These are phyloP conservation scores for Xylaria bambusicola DNA, from an alignment of 495 filamentous ascomycete species.

Conservation along the genomic window DNA sequence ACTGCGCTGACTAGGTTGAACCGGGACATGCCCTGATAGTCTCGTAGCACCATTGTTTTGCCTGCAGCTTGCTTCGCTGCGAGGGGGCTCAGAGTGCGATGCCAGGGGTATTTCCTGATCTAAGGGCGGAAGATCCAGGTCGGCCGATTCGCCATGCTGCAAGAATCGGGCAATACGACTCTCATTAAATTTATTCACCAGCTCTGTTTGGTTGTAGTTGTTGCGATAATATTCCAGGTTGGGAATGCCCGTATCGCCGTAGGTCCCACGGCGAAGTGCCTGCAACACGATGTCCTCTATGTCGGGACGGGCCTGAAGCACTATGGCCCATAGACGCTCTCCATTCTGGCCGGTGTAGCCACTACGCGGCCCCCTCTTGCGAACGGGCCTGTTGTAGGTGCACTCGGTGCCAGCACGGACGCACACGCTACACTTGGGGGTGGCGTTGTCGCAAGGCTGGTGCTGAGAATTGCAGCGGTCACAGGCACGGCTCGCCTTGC, in stretches of 20 bases:
- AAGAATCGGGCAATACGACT: slow-evolving; percentile 32
- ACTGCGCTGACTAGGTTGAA: not conserved
- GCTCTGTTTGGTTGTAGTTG: slow-evolving; percentile 34
- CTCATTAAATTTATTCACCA: slow-evolving; percentile 33
- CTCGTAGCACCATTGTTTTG: slow-evolving; percentile 15
- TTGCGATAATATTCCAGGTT: slow-evolving; percentile 37
- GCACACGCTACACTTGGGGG: slow-evolving; percentile 36
- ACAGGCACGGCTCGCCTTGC: slow-evolving; percentile 37
- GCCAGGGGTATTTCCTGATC: slow-evolving; percentile 26
- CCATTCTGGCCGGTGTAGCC: slow-evolving; percentile 38
- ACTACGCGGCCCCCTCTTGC: slow-evolving; percentile 35
- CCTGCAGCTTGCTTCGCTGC: slow-evolving; percentile 21
- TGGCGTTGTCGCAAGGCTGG: slow-evolving; percentile 37
- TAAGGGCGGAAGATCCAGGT: slow-evolving; percentile 28
- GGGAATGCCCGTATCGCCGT: slow-evolving; percentile 27
- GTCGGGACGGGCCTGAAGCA: slow-evolving; percentile 32
- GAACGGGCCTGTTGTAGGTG: slow-evolving; percentile 35
- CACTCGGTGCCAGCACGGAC: slow-evolving; percentile 35
- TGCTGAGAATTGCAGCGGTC: slow-evolving; percentile 38
- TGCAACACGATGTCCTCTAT: slow-evolving; percentile 35
- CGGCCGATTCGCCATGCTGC: slow-evolving; percentile 32
- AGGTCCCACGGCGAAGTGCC: slow-evolving; percentile 28
- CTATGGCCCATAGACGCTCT: slow-evolving; percentile 35
- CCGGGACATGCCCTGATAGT: slow-evolving; percentile 6
- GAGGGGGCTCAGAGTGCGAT: slow-evolving; percentile 23